Evolutionary conservation across 352 stramenopile genomes (phyloP).

Genomic region (Globisporangium rhizosaccharum): DNA sequence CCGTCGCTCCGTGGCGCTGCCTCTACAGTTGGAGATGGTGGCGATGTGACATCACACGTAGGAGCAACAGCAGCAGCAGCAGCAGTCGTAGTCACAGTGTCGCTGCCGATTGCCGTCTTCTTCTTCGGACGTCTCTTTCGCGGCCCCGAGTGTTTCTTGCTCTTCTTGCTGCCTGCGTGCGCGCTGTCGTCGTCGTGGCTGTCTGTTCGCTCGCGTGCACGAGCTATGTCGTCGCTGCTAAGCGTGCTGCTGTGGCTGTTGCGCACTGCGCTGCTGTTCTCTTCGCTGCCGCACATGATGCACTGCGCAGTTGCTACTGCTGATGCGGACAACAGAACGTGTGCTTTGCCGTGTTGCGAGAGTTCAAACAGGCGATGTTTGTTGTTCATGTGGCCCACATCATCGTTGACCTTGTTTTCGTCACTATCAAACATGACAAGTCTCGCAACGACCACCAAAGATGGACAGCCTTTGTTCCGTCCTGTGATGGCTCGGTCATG

Average conservation of each 20-base stretch:
- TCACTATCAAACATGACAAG: no score
- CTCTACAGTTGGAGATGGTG: neutral
- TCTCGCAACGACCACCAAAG: no score
- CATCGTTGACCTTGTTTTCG: no score
- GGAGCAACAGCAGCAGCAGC: neutral
- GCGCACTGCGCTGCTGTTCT: neutral
- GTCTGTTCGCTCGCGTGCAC: neutral
- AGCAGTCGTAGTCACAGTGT: no score
- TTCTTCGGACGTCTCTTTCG: conserved; percentile 67
- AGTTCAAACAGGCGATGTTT: no score
- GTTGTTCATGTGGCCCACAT: no score
- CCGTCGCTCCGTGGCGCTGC: neutral
- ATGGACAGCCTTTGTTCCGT: no score
- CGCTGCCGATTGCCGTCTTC: conserved; percentile 14
- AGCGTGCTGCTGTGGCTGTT: neutral
- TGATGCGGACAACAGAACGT: neutral
- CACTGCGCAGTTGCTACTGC: neutral
- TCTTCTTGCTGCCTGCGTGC: neutral
- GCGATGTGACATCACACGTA: no score
- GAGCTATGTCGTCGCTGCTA: neutral
- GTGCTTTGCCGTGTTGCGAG: no score
- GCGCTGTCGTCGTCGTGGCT: neutral
- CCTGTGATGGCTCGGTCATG: no score
- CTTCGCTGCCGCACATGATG: neutral
- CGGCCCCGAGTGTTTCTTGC: conserved; percentile 48